These are phyloP conservation scores for Austroboletus novae-zelandiae DNA, from an alignment of 1,284 basidiomycete species.

Conservation along the genomic window DNA sequence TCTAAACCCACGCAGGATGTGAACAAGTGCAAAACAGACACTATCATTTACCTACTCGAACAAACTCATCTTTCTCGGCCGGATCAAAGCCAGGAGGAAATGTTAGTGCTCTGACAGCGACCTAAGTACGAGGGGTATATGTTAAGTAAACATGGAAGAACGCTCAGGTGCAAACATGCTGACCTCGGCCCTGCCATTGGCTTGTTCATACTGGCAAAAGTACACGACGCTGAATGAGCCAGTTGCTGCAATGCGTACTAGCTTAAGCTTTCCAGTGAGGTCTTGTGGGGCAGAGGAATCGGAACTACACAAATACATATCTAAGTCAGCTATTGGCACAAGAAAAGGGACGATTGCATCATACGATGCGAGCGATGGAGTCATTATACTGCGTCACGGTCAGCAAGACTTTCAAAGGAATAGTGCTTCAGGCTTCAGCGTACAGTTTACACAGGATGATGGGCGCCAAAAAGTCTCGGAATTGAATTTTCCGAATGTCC, in stretches of 20 bases:
- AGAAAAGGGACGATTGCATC: no score
- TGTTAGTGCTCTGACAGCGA: background rate
- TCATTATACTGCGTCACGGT: no score
- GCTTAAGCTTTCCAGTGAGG: background rate
- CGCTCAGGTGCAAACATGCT: background rate
- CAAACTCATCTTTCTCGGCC: background rate
- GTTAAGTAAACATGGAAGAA: background rate
- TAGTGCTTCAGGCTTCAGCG: no score
- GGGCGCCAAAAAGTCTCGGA: no score
- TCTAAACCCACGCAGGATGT: background rate
- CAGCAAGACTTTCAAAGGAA: no score
- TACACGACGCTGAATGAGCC: background rate
- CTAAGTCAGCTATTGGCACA: no score
- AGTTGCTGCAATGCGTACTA: background rate
- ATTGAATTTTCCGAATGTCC: no score
- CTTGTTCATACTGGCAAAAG: background rate
- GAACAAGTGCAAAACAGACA: background rate
- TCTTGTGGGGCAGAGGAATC: background rate
- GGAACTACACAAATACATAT: no score
- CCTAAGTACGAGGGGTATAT: background rate
- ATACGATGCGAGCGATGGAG: no score
- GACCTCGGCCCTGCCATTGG: background rate
- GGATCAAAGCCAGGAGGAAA: background rate
- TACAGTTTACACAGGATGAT: no score
- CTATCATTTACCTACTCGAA: background rate